phyloP scores from a whole-genome alignment of 1,284 basidiomycete genomes.

The Hypsizygus ulmarius region DNA sequence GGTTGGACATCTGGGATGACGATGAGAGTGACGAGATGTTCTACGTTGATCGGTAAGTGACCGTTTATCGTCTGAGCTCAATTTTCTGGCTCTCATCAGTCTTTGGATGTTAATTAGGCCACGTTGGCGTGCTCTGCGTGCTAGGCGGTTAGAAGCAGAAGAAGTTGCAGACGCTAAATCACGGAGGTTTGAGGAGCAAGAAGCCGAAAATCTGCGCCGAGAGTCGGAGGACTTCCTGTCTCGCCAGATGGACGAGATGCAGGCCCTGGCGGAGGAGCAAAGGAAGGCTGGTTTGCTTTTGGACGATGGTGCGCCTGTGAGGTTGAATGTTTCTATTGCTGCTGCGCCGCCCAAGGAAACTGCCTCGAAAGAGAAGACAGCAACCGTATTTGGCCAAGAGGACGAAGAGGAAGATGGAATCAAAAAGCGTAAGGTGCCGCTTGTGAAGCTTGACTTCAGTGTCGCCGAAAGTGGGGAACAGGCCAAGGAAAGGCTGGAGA shows the following conservation, averaged over 20 bases:
- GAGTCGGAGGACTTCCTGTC: conserved; percentile 89
- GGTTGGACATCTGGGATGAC: conserved; percentile 85
- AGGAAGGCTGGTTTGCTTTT: conserved; percentile 85
- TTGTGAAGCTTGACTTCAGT: conserved; percentile 85
- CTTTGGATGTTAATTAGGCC: conserved; percentile 36
- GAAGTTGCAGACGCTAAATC: conserved; percentile 82
- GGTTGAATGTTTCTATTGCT: conserved; percentile 71
- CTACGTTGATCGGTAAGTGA: conserved; percentile 74
- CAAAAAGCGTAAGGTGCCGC: conserved; percentile 74
- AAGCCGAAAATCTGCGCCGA: conserved; percentile 76
- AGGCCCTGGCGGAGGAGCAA: conserved; percentile 82
- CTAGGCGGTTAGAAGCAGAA: conserved; percentile 66
- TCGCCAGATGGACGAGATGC: conserved; percentile 89
- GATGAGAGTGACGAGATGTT: conserved; percentile 86
- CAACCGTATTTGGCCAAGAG: conserved; percentile 66
- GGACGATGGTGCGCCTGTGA: conserved; percentile 86
- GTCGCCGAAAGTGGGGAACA: conserved; percentile 74
- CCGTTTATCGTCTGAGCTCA: not conserved
- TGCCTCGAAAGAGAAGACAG: conserved; percentile 45
- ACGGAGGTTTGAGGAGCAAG: conserved; percentile 76
- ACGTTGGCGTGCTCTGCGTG: conserved; percentile 74
- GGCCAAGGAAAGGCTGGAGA: conserved; percentile 73
- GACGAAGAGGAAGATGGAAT: conserved; percentile 84
- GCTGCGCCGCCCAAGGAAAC: conserved; percentile 43
- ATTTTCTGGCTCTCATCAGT: not conserved